phyloP scores from a whole-genome alignment of 176 grass and related monocot species.

The Typha latifolia region DNA sequence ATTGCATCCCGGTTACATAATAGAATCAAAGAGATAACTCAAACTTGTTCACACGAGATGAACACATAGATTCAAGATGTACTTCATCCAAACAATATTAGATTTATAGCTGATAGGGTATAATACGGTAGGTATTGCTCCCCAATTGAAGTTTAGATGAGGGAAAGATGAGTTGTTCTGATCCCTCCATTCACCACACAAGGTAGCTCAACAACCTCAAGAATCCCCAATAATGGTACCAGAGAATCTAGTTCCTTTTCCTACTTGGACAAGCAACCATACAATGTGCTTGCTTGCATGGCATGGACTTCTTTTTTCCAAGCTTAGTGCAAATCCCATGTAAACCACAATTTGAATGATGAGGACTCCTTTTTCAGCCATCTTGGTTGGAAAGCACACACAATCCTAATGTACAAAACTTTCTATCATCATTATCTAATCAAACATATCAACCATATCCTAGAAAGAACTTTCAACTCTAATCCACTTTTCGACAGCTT shows the following conservation, averaged over 20 bases:
- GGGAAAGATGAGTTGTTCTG: not conserved
- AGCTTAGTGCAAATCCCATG: slow-evolving; percentile 4
- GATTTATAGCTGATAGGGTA: not conserved
- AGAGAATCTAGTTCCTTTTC: slow-evolving; percentile 24
- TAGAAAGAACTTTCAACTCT: not conserved
- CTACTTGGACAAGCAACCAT: slow-evolving; percentile 8
- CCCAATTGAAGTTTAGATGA: not conserved
- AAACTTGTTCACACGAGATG: no score
- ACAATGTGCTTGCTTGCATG: not conserved
- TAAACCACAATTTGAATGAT: slow-evolving; percentile 5
- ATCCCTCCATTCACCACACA: not conserved
- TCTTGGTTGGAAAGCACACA: not conserved
- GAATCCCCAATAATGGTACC: not conserved
- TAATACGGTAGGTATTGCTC: not conserved
- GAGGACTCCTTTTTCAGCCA: not conserved
- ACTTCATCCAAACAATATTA: no score
- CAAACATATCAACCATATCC: not conserved
- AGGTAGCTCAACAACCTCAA: not conserved
- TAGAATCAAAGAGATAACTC: no score
- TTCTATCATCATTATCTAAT: not conserved
- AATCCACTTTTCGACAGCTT: not conserved
- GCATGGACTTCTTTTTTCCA: not conserved
- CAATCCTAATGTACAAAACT: not conserved
- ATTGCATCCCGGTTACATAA: no score
- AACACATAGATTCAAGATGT: no score